Conservation (phyloP, 345 rosid genomes). For the Garcia nutans region DNA sequence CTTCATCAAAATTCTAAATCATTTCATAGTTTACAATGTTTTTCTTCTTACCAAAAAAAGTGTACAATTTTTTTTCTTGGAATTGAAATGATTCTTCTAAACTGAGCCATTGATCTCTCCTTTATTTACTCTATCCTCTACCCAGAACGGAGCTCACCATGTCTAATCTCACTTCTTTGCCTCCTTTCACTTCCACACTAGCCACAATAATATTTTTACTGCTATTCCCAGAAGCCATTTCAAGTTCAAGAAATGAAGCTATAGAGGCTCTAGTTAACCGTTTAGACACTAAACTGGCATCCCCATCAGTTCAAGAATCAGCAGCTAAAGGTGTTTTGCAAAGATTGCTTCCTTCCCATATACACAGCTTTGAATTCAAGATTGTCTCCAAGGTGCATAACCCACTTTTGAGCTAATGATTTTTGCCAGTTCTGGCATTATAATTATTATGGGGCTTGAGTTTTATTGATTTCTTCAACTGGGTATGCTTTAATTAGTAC, state of each 20-base stretch:
- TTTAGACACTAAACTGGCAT: constrained; percentile 55
- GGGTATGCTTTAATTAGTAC: neutral
- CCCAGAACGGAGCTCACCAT: neutral
- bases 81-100: neutral
- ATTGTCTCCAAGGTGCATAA: constrained; percentile 63
- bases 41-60: too few relatives aligned
- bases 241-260: constrained; percentile 26
- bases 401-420: neutral
- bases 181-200: constrained; percentile 25
- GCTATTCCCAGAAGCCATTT: constrained; percentile 12
- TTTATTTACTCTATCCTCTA: neutral
- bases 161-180: neutral
- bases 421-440: neutral
- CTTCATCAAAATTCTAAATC: neutral
- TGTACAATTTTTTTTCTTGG: neutral
- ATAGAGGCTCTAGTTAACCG: constrained; percentile 46
- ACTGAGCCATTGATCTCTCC: neutral
- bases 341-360: constrained; percentile 71
- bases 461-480: neutral
- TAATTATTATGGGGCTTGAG: neutral
- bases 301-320: constrained; percentile 61
- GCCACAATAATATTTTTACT: neutral
- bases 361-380: constrained; percentile 57
- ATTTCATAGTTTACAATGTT: neutral
- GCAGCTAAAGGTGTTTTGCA: constrained; percentile 67